phyloP scores from a whole-genome alignment of 2,329 filamentous ascomycete species.

The Diplodia intermedia region DNA sequence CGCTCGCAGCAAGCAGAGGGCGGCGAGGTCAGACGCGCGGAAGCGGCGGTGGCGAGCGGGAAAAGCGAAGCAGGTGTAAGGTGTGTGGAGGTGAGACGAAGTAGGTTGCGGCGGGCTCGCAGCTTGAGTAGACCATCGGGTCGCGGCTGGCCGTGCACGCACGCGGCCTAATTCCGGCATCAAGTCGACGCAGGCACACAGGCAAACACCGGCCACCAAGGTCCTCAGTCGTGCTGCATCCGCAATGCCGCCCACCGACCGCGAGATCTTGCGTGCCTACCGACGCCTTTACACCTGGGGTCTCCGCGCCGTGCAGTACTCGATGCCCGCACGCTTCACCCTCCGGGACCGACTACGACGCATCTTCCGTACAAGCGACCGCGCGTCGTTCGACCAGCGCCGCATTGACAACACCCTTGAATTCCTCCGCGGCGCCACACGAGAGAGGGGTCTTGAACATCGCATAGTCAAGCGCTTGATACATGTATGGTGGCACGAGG shows the following conservation, averaged over 20 bases:
- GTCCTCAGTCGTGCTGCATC: not conserved
- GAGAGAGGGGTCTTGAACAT: conserved; percentile 72
- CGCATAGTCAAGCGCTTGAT: conserved; percentile 73
- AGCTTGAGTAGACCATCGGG: conserved; percentile 17
- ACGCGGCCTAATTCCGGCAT: conserved; percentile 11
- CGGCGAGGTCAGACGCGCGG: conserved; percentile 1
- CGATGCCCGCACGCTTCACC: conserved; percentile 70
- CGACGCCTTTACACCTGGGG: conserved; percentile 70
- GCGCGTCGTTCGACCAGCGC: conserved; percentile 46
- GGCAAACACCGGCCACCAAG: not conserved
- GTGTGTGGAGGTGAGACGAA: conserved; percentile 16
- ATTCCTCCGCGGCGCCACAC: conserved; percentile 72
- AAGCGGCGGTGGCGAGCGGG: conserved; percentile 8
- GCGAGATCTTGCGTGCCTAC: conserved; percentile 67
- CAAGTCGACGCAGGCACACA: not conserved
- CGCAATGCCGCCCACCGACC: conserved; percentile 19
- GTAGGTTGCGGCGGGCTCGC: conserved; percentile 15
- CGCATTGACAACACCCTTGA: conserved; percentile 70
- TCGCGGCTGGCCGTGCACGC: conserved; percentile 13
- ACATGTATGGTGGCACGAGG: conserved; percentile 55
- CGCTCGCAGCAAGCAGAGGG: conserved; percentile 10
- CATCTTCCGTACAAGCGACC: conserved; percentile 47
- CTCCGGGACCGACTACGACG: conserved; percentile 60
- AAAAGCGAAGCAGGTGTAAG: conserved; percentile 6
- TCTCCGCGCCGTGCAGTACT: conserved; percentile 75